A percentile compares a stretch with the other conserved stretches of the same genome.
Conservation (phyloP, 305 asterid species). For the Plantago rigida region DNA sequence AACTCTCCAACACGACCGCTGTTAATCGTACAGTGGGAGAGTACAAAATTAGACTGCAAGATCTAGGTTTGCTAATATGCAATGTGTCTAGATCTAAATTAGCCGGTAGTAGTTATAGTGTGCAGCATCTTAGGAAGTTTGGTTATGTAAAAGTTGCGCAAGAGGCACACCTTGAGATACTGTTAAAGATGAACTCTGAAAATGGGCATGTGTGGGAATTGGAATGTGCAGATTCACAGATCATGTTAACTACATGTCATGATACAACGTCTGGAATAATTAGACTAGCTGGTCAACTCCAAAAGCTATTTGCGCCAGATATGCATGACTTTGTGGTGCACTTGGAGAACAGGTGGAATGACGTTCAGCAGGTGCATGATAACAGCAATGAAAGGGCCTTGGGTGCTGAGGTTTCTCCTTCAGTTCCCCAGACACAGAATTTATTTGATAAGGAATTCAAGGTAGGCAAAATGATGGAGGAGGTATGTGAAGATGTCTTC, state of each 20-base stretch:
- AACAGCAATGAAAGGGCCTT: slow-evolving; percentile 31
- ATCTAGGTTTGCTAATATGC: slow-evolving; percentile 80
- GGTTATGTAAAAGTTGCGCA: slow-evolving; percentile 92
- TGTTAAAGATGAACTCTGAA: slow-evolving; percentile 50
- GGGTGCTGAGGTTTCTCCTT: slow-evolving; percentile 34
- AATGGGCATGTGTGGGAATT: slow-evolving; percentile 68
- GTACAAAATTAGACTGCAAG: slow-evolving; percentile 58
- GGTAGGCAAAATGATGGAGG: slow-evolving; percentile 66
- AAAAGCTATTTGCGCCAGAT: slow-evolving; percentile 81
- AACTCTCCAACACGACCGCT: slow-evolving; percentile 43
- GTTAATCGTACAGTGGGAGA: slow-evolving; percentile 41
- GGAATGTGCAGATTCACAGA: slow-evolving; percentile 64
- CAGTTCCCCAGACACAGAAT: slow-evolving; percentile 37
- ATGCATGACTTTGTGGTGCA: slow-evolving; percentile 69
- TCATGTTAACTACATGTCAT: slow-evolving; percentile 62
- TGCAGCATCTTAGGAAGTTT: slow-evolving; percentile 51
- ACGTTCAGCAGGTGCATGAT: slow-evolving; percentile 50
- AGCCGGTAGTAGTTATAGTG: slow-evolving; percentile 44
- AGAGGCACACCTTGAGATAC: slow-evolving; percentile 61
- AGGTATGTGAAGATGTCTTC: slow-evolving; percentile 76
- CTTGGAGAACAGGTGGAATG: slow-evolving; percentile 93
- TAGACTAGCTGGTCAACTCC: slow-evolving; percentile 71
- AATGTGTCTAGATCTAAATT: slow-evolving; percentile 34
- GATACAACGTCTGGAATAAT: slow-evolving; percentile 70
- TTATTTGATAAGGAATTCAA: slow-evolving; percentile 35